Evolutionary conservation across 78 protist species (phyloP).

Genomic region (Dictyostelium discoideum): DNA sequence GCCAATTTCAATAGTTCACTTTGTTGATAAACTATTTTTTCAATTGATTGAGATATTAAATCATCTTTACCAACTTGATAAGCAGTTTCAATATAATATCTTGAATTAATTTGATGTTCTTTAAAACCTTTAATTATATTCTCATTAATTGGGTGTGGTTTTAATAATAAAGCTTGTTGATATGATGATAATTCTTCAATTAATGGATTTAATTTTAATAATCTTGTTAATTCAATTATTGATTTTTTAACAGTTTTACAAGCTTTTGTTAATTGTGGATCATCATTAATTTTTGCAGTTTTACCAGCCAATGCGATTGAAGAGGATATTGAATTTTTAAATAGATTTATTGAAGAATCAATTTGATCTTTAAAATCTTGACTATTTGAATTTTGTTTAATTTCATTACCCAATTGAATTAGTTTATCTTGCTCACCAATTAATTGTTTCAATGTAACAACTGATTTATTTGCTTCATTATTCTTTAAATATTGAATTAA

Average conservation of each 20-base stretch:
- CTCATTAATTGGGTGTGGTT: not conserved
- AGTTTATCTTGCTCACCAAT: conserved; percentile 62
- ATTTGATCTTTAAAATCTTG: conserved; percentile 43
- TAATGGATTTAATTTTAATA: conserved; percentile 17
- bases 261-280: conserved; percentile 3
- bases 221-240: conserved; percentile 25
- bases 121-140: not conserved
- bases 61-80: conserved; percentile 36
- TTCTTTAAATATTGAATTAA: conserved; percentile 17
- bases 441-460: conserved; percentile 26
- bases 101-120: conserved; percentile 35
- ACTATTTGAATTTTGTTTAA: not conserved
- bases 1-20: conserved; percentile 39
- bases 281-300: not conserved
- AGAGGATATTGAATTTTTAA: conserved; percentile 30
- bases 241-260: conserved; percentile 52
- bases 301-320: conserved; percentile 28
- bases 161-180: not conserved
- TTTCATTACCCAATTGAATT: conserved; percentile 6
- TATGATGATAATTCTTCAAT: conserved; percentile 39
- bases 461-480: conserved; percentile 31
- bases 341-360: conserved; percentile 17
- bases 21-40: conserved; percentile 60
- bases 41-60: conserved; percentile 19
- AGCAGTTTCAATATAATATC: conserved; percentile 61